Base-by-base conservation (phyloP, 495 filamentous ascomycete species). In the Xylaria longipes region DNA sequence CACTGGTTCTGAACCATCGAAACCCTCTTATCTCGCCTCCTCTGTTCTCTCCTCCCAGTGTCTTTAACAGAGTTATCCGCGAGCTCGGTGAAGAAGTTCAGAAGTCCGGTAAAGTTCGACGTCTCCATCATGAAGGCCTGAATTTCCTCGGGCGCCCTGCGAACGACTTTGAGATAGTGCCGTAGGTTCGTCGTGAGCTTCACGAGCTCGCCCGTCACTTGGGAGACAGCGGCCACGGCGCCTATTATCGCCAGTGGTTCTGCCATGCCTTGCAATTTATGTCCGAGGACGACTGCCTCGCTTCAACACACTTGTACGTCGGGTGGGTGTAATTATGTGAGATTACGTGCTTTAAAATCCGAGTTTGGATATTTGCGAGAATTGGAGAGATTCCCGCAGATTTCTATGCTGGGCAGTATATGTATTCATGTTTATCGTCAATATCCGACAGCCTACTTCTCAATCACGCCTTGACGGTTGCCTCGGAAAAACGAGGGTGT, bases 181-280 rank as follows among this genome's bases (percentile, higher is more conserved):
- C 67, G 56, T 15, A 69, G 20, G 54, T 20, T 45, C 1, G 52
- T 60, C 6, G 67, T 69, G 57, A 69, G 56, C 31, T 60, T 61
- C 57, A 69, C 39, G 31, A 69, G 54, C 27, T 62, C 54, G 45
- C 57, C 39, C 14, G 67, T 46, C 43, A 69, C 22, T 31, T 46
- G 54, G 14, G 67, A 46, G 57, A 69, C 52, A 14, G 54, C 17
- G 57, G 67, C 67, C 29, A 61, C 25, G 5, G 67, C 17, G n/a
- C 54, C 43, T 25, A 46, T 5, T 17, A 39, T 39, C 7, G 52
- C 25, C 0, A 45, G 41, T 15, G 57, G 27, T 5, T 69, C 67
- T 46, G 67, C 54, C 67, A 69, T 69, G 15, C n/a, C 31, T 12
- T 35, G 8, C 14, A 14, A 41, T 15, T n/a, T 52, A 22, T 33